A percentile compares a stretch with the other conserved stretches of the same genome.
Evolutionary conservation across 768 basidiomycete species (phyloP).

Genomic region (Artomyces pyxidatus): DNA sequence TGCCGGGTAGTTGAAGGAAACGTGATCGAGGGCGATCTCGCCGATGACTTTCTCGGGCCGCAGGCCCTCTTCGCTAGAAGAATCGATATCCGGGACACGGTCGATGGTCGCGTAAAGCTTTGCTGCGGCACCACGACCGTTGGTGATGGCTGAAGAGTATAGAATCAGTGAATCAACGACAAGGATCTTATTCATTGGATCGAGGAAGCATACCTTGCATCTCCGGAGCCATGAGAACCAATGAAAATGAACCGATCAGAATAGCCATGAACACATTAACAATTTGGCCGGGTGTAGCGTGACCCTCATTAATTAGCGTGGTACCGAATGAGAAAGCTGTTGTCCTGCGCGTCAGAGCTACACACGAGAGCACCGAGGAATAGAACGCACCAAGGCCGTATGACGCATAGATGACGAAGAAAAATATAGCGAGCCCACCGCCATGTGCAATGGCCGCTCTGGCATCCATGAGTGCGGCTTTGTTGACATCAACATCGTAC

Average conservation of each 20-base stretch:
- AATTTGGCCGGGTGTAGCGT: conserved; percentile 57
- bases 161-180: conserved; percentile 4
- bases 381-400: conserved; percentile 62
- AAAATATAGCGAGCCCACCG: conserved; percentile 55
- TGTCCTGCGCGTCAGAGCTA: no score
- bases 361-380: not conserved
- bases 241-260: conserved; percentile 81
- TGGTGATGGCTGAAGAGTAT: conserved; percentile 56
- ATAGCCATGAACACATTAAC: conserved; percentile 77
- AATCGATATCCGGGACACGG: conserved; percentile 82
- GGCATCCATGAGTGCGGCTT: conserved; percentile 40
- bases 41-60: conserved; percentile 64
- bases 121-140: conserved; percentile 79
- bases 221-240: conserved; percentile 76
- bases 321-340: conserved; percentile 81
- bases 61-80: conserved; percentile 53
- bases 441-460: conserved; percentile 53
- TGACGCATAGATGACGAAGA: conserved; percentile 68
- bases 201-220: conserved; percentile 46
- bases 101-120: conserved; percentile 88
- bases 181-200: not conserved
- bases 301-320: conserved; percentile 57
- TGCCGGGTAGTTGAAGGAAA: conserved; percentile 82
- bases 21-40: conserved; percentile 59
- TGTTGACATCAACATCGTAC: conserved; percentile 56